Base-by-base conservation (phyloP, 768 basidiomycete species). In the Leccinum subgranulosum region DNA sequence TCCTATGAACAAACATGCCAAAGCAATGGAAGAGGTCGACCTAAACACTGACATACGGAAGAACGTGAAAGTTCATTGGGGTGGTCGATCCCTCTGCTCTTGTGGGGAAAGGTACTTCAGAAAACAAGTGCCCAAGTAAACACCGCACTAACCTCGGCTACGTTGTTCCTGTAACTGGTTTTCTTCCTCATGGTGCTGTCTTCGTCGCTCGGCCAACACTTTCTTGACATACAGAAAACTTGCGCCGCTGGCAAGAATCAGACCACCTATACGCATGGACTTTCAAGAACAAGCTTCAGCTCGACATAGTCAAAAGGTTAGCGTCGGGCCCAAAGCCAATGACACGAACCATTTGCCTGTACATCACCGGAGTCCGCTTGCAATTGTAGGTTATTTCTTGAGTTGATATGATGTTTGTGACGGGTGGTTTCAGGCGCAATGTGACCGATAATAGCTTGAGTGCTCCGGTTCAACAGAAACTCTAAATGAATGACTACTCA, bases 221-320 rank as follows among this genome's bases (percentile, higher is more conserved):
- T 57, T 71, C 53, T 72, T 72, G 54, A 69, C 71, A 25, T 67
- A 71, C 39, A 72, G 49, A 56, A 72, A 72, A 46, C 71, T 64
- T 0, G 60, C 68, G 15, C 71, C 71, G 10, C 65, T 71, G 3
- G 60, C 61, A 28, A 72, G 57, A 51, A 69, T 66, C 50, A 72
- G 50, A n/a, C 58, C 60, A n/a, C 64, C 71, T 59, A 70, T 58
- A 15, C 67, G 65, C n/a, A 61, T 48, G 23, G 64, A 31, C 71
- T 72, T 56, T 43, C 6, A 21, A 53, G 25, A 7, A 45, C 21
- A 15, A 43, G 34, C 3, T 10, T 54, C 31, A 54, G 54, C 17
- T 43, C 45, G 10, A 36, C 6, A 36, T 17, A 25, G 28, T 17
- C 47, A 21, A 8, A 34, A 49, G 23, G 3, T 17, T 19, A 49